These are phyloP conservation scores for Quillaja saponaria DNA, from an alignment of 306 rosid genomes.

Conservation along the genomic window DNA sequence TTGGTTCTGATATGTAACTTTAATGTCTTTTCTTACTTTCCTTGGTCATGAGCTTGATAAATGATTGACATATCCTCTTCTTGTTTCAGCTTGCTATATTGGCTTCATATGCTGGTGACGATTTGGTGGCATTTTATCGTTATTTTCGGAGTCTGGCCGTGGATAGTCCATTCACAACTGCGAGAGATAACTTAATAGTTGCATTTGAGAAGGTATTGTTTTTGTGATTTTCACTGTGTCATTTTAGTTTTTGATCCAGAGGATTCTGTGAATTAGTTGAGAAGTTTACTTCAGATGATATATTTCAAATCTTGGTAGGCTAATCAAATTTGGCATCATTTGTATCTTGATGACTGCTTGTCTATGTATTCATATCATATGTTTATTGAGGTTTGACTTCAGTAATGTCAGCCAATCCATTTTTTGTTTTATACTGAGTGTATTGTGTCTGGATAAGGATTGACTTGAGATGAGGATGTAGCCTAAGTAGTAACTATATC, in stretches of 20 bases:
- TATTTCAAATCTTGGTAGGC: slow-evolving; percentile 10
- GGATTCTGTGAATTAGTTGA: slow-evolving; percentile 6
- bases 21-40: slow-evolving; percentile 3
- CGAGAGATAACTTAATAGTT: slow-evolving; percentile 88
- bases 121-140: slow-evolving; percentile 71
- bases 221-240: not conserved
- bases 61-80: slow-evolving; percentile 23
- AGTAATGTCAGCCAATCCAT: slow-evolving; percentile 3
- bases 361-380: not conserved
- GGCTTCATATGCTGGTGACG: slow-evolving; percentile 93
- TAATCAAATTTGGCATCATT: slow-evolving; percentile 11
- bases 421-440: too few species aligned
- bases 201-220: slow-evolving; percentile 90
- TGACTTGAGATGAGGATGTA: slow-evolving; percentile 16
- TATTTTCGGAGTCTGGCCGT: slow-evolving; percentile 94
- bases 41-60: slow-evolving; percentile 4
- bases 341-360: slow-evolving; percentile 8
- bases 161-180: slow-evolving; percentile 89
- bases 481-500: too few species aligned
- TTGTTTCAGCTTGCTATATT: slow-evolving; percentile 79
- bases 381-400: slow-evolving; percentile 16
- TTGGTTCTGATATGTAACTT: too few species aligned
- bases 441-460: too few species aligned
- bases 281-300: slow-evolving; percentile 4
- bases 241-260: slow-evolving; percentile 11